Conservation (phyloP, 73 alveolate species). For the Symbiodinium pilosum region DNA sequence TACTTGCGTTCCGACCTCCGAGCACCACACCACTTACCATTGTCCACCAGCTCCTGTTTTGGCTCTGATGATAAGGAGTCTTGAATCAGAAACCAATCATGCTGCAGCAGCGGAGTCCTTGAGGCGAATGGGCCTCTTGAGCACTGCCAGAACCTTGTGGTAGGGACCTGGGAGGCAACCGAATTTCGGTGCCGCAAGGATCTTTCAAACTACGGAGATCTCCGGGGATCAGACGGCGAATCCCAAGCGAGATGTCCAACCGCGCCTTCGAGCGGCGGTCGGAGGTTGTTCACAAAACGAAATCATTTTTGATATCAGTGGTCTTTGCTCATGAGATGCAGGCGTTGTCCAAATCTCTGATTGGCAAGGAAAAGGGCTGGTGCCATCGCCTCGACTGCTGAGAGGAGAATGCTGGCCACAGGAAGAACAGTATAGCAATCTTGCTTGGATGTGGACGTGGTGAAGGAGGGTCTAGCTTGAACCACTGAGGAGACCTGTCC, state of each 20-base stretch:
- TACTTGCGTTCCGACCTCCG: too few relatives aligned
- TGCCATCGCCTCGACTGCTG: constrained; percentile 40
- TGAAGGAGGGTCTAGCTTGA: constrained; percentile 63
- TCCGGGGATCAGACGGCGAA: not conserved
- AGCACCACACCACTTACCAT: not conserved
- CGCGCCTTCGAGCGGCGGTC: too few relatives aligned
- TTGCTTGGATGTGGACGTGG: not conserved
- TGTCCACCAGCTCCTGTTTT: constrained; percentile 1
- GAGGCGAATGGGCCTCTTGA: not conserved
- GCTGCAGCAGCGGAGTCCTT: not conserved
- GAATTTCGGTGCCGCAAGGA: not conserved
- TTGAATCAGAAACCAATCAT: not conserved
- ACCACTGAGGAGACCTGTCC: constrained; percentile 48
- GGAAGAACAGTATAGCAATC: not conserved
- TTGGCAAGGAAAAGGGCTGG: constrained; percentile 54
- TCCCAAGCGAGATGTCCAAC: constrained; percentile 51
- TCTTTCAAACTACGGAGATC: not conserved
- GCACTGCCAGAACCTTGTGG: not conserved
- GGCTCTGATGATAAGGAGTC: too few relatives aligned
- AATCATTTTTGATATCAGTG: not conserved
- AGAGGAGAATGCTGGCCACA: too few relatives aligned
- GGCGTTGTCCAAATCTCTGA: constrained; percentile 28
- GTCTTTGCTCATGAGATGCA: not conserved
- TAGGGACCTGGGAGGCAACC: not conserved
- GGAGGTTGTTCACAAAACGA: too few relatives aligned